Evolutionary conservation across 2,329 filamentous ascomycete species (phyloP).

Genomic region (Arachnopeziza araneosa): DNA sequence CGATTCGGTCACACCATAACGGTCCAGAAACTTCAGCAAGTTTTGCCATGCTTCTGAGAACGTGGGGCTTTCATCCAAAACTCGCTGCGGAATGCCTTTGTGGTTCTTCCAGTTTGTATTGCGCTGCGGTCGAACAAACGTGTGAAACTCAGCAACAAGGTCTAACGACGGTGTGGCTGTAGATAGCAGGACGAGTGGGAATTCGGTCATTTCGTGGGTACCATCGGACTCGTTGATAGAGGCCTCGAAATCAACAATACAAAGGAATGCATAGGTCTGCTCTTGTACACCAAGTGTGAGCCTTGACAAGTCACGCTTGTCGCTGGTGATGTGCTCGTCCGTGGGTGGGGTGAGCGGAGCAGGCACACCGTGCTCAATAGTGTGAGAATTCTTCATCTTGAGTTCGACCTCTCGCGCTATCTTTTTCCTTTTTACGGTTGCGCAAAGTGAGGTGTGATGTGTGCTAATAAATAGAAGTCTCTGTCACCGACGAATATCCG

Average conservation of each 20-base stretch:
- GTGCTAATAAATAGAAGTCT: no score
- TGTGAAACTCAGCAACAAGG: constrained; percentile 10
- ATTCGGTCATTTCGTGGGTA: constrained; percentile 12
- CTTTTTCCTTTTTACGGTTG: not conserved
- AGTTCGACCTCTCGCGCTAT: not conserved
- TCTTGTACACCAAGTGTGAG: constrained; percentile 1
- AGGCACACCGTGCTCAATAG: not conserved
- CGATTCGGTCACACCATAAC: constrained; percentile 6
- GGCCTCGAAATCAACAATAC: constrained; percentile 13
- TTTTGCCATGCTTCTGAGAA: constrained; percentile 8
- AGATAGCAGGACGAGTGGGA: constrained; percentile 11
- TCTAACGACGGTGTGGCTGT: constrained; percentile 7
- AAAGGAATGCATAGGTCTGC: constrained; percentile 9
- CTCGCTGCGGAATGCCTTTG: constrained; percentile 7
- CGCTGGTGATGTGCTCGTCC: not conserved
- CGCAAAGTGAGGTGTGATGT: no score
- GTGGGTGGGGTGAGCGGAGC: not conserved
- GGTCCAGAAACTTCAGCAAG: constrained; percentile 6
- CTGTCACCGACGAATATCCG: no score
- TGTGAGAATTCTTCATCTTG: not conserved
- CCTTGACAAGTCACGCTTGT: constrained; percentile 1
- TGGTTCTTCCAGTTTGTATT: constrained; percentile 4
- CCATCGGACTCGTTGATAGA: constrained; percentile 8
- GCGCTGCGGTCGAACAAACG: constrained; percentile 9
- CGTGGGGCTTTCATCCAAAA: constrained; percentile 7